Conservation (phyloP, 2,329 filamentous ascomycete species). For the Trichoderma aggressivum region DNA sequence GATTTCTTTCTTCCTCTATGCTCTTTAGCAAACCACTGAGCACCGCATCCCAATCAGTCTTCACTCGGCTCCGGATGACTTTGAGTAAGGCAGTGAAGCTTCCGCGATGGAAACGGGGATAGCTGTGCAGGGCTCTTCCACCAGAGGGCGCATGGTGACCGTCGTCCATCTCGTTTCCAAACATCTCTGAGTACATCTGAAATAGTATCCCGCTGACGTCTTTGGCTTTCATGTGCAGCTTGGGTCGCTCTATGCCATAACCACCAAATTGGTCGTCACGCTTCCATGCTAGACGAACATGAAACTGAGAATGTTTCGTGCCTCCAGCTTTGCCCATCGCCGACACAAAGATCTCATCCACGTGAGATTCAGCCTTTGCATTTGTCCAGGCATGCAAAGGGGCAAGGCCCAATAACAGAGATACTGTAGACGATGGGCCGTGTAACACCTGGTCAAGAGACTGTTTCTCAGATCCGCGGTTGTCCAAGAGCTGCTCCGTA, state of each 20-base stretch:
- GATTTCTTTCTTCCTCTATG: slow-evolving; percentile 31
- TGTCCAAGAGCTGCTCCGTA: slow-evolving; percentile 44
- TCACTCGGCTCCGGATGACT: slow-evolving; percentile 32
- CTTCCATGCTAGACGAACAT: slow-evolving; percentile 37
- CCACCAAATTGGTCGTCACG: slow-evolving; percentile 32
- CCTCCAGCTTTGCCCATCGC: neutral
- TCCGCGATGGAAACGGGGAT: slow-evolving; percentile 36
- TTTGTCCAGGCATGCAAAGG: slow-evolving; percentile 52
- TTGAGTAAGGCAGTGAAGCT: slow-evolving; percentile 41
- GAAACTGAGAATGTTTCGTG: slow-evolving; percentile 24
- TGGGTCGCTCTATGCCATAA: slow-evolving; percentile 20
- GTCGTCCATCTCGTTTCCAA: slow-evolving; percentile 29
- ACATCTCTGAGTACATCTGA: slow-evolving; percentile 44
- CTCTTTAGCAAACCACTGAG: slow-evolving; percentile 30
- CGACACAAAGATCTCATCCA: slow-evolving; percentile 36
- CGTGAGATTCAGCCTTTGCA: slow-evolving; percentile 38
- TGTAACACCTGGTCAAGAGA: slow-evolving; percentile 43
- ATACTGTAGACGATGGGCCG: slow-evolving; percentile 45
- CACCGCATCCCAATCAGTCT: slow-evolving; percentile 34
- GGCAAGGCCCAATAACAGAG: slow-evolving; percentile 49
- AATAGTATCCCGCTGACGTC: slow-evolving; percentile 40
- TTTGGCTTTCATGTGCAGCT: slow-evolving; percentile 34
- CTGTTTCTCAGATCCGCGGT: slow-evolving; percentile 24
- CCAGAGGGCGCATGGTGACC: neutral
- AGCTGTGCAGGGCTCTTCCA: slow-evolving; percentile 20